Percentiles rank a stretch among this genome's conserved stretches.
Evolutionary conservation across 176 grass and related monocot genomes (phyloP).

Genomic region (barley (Hordeum vulgare)): DNA sequence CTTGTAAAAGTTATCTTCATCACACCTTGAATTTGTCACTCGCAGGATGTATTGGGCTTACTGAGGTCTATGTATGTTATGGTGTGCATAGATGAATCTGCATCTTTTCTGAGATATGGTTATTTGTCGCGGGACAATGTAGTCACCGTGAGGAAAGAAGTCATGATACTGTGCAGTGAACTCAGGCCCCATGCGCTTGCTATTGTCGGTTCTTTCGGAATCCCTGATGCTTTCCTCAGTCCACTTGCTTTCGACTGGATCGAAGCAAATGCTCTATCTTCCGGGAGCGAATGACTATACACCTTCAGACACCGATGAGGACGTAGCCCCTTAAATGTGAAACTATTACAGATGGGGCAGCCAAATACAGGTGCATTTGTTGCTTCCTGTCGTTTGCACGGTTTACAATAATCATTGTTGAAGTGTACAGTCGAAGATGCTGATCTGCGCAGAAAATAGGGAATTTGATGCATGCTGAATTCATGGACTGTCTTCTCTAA

Average conservation of each 20-base stretch:
- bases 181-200: constrained; percentile 78
- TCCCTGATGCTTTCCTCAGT: constrained; percentile 88
- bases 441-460: not conserved
- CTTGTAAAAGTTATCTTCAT: not conserved
- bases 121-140: constrained; percentile 62
- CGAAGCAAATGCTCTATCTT: constrained; percentile 67
- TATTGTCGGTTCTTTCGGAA: constrained; percentile 78
- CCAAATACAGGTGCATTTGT: not conserved
- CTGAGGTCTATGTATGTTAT: constrained; percentile 82
- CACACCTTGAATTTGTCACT: constrained; percentile 2
- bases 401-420: constrained; percentile 11
- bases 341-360: not conserved
- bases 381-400: not conserved
- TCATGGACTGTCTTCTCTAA: not conserved
- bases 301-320: not conserved
- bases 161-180: constrained; percentile 58
- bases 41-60: constrained; percentile 75
- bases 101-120: constrained; percentile 81
- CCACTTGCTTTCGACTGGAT: constrained; percentile 99
- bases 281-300: constrained; percentile 40
- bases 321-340: not conserved
- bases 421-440: not conserved
- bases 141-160: constrained; percentile 64
- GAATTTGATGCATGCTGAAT: not conserved
- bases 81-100: constrained; percentile 77